Conservation (phyloP, 2,329 filamentous ascomycete species). For the Neopestalotiopsis sp. region DNA sequence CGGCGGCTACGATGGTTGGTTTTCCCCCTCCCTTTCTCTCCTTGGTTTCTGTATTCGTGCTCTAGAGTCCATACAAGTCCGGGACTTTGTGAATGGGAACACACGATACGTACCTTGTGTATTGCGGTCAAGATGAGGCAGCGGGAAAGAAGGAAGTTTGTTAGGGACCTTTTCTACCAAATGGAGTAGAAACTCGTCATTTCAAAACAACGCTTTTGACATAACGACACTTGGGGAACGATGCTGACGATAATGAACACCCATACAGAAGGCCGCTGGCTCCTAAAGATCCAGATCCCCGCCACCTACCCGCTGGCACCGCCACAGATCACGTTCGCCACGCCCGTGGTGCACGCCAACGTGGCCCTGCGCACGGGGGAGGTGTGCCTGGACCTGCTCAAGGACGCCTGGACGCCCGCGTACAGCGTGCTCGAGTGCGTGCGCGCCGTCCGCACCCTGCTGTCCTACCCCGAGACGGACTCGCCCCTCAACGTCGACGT, state of each 20-base stretch:
- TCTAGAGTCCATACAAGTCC: not conserved
- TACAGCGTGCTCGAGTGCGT: slow-evolving; percentile 81
- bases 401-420: slow-evolving; percentile 80
- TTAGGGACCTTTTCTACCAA: no score
- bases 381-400: slow-evolving; percentile 90
- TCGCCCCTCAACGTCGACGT: slow-evolving; percentile 82
- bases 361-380: slow-evolving; percentile 75
- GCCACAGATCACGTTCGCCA: slow-evolving; percentile 81
- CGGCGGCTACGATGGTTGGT: slow-evolving; percentile 61
- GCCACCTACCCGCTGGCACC: slow-evolving; percentile 78
- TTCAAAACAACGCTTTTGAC: no score
- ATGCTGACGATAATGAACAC: no score
- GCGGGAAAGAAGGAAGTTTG: no score
- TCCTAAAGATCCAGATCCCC: slow-evolving; percentile 78
- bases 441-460: slow-evolving; percentile 73
- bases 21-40: no score
- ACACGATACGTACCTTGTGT: no score
- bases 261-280: slow-evolving; percentile 85
- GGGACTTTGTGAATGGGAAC: not conserved
- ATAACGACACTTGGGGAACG: no score
- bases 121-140: no score
- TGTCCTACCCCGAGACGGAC: slow-evolving; percentile 72
- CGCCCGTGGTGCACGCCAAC: slow-evolving; percentile 86
- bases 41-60: no score
- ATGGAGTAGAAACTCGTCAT: no score